Conservation (phyloP, 306 rosid genomes). For the Cicer bijugum region DNA sequence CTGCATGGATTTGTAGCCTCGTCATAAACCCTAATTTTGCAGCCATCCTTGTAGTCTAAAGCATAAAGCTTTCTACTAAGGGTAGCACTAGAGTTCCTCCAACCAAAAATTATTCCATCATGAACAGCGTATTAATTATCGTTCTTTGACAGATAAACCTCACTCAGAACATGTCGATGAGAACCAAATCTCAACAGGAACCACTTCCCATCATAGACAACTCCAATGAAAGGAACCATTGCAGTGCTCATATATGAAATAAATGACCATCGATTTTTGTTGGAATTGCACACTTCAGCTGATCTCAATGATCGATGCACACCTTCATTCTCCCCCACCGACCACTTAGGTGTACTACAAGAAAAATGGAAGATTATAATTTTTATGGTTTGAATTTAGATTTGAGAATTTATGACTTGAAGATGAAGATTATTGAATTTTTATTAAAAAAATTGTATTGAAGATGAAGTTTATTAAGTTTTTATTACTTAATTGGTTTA, state of each 20-base stretch:
- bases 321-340: slow-evolving; percentile 83
- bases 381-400: no score
- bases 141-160: slow-evolving; percentile 74
- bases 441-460: no score
- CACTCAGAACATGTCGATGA: slow-evolving; percentile 79
- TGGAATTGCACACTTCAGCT: slow-evolving; percentile 83
- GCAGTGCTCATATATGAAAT: slow-evolving; percentile 85
- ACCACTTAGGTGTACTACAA: slow-evolving; percentile 46
- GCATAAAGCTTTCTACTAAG: slow-evolving; percentile 76
- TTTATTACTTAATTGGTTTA: no score
- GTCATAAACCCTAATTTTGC: slow-evolving; percentile 70
- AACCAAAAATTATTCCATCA: slow-evolving; percentile 79
- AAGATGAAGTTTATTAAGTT: no score
- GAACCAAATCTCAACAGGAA: slow-evolving; percentile 79
- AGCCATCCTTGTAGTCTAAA: slow-evolving; percentile 81
- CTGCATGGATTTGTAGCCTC: slow-evolving; percentile 69
- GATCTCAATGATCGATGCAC: slow-evolving; percentile 73
- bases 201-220: slow-evolving; percentile 84
- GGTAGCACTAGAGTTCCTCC: slow-evolving; percentile 81
- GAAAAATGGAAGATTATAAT: no score
- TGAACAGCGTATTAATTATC: slow-evolving; percentile 62
- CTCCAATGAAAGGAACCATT: slow-evolving; percentile 85
- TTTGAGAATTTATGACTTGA: no score
- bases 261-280: slow-evolving; percentile 83
- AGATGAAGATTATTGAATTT: no score